Base-by-base conservation (phyloP, 345 rosid genomes). In the Excoecaria cochinchinensis region DNA sequence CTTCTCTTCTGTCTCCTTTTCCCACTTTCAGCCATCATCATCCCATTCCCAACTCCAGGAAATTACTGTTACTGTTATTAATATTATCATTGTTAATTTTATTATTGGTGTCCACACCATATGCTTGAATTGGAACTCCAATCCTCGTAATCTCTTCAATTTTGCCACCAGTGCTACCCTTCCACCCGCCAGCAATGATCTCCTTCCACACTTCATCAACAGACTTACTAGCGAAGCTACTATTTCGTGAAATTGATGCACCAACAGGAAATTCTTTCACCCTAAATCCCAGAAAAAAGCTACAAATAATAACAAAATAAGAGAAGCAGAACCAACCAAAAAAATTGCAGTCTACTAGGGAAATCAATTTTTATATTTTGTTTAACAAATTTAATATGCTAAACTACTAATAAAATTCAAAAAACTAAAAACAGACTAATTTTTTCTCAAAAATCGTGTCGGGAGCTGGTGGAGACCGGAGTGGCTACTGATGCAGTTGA, bases 131-230 rank as follows among this genome's bases (percentile, higher is more conserved):
- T 74, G 19, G 71, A 51, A 22, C 51, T 21, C 63, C 77, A 50
- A 61, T 73, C 22, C 62, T 80, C 21, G 91, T 86, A 76, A 88
- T 83, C 83, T 25, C 77, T 67, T 59, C 76, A 65, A 17, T 72
- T 81, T n/a, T 9, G 8, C 8, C 47, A 9, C 47, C 47, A 9
- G 47, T 9, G 47, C 47, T 44, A 5, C 47, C 67, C 38, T 21
- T 70, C 10, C 69, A 66, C 61, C 69, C 77, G 36, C 88, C 91
- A 6, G 78, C 78, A n/a, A 86, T 89, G 78, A 88, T 84, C 73
- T 83, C 85, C 87, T 88, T 84, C 91, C 91, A 88, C 12, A 85
- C 87, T 51, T 88, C 91, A 42, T 88, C 89, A 52, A 73, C 87
- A 59, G 87, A 74, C 81, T 83, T 88, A 71, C 22, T 16, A 12